Conservation (phyloP, 495 filamentous ascomycete genomes). For the Annulohypoxylon maeteangense region DNA sequence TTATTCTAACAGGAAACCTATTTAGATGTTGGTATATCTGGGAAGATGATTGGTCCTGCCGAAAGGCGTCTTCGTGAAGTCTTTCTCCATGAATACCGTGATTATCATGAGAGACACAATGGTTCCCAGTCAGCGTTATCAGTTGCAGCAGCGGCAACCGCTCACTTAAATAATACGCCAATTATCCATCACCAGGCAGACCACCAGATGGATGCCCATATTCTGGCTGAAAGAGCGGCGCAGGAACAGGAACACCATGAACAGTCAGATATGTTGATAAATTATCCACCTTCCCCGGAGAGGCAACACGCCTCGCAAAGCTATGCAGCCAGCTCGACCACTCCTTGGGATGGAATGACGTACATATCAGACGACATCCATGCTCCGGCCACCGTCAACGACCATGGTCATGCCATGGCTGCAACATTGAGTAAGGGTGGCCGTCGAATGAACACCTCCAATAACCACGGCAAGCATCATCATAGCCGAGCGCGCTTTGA, state of each 20-base stretch:
- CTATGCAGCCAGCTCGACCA: slow-evolving; percentile 3
- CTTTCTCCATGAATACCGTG: slow-evolving; percentile 11
- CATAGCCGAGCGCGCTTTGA: slow-evolving; percentile 73
- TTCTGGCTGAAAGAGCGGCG: slow-evolving; percentile 52
- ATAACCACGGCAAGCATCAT: slow-evolving; percentile 46
- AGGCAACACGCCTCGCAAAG: background rate
- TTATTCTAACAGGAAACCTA: slow-evolving; percentile 11
- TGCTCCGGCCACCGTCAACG: slow-evolving; percentile 42
- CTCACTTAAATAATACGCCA: slow-evolving; percentile 57
- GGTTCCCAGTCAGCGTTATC: slow-evolving; percentile 51
- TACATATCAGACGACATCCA: slow-evolving; percentile 53
- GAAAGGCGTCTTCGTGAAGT: slow-evolving; percentile 54
- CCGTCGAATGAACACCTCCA: slow-evolving; percentile 54
- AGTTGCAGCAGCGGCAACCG: slow-evolving; percentile 61
- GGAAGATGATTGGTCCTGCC: slow-evolving; percentile 23
- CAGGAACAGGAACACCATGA: slow-evolving; percentile 25
- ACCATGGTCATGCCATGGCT: slow-evolving; percentile 36
- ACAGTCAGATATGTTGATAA: slow-evolving; percentile 37
- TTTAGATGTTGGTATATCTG: background rate
- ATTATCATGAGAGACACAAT: slow-evolving; percentile 9
- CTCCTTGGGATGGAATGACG: slow-evolving; percentile 58
- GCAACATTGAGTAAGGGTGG: slow-evolving; percentile 51
- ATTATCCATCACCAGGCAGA: slow-evolving; percentile 28
- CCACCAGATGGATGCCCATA: slow-evolving; percentile 57
- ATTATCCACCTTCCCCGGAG: slow-evolving; percentile 39